Percentiles rank a stretch among this genome's conserved stretches.
Evolutionary conservation across 768 basidiomycete species (phyloP).

Genomic region (Boletales sp.): DNA sequence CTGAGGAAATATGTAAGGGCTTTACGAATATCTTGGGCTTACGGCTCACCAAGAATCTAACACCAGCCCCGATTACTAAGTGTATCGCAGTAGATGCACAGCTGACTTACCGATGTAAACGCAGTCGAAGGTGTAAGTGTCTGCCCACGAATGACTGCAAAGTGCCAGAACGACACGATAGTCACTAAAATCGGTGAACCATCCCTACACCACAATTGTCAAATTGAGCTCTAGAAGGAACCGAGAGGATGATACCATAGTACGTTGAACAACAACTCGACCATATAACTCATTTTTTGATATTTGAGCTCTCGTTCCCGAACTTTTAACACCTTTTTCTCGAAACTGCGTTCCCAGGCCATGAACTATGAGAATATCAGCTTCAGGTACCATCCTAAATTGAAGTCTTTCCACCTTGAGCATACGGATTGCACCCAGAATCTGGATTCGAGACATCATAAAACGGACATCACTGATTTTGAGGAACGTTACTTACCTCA

Average conservation of each 20-base stretch:
- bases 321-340: slow-evolving; percentile 65
- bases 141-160: slow-evolving; percentile 65
- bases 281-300: slow-evolving; percentile 82
- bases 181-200: slow-evolving; percentile 56
- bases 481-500: slow-evolving; percentile 41
- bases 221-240: neutral
- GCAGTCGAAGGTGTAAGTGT: slow-evolving; percentile 79
- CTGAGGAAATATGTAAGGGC: slow-evolving; percentile 32
- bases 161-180: slow-evolving; percentile 66
- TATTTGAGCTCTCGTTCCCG: slow-evolving; percentile 80
- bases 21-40: neutral
- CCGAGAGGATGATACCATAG: slow-evolving; percentile 41
- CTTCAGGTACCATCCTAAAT: neutral
- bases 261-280: slow-evolving; percentile 65
- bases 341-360: slow-evolving; percentile 93
- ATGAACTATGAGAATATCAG: slow-evolving; percentile 58
- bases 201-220: slow-evolving; percentile 28
- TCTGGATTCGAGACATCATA: slow-evolving; percentile 30
- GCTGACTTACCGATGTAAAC: slow-evolving; percentile 59
- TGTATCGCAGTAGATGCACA: neutral
- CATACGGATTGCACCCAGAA: slow-evolving; percentile 87
- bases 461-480: neutral
- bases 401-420: slow-evolving; percentile 49
- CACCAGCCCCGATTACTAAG: neutral
- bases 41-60: slow-evolving; percentile 40